Evolutionary conservation across 2,329 filamentous ascomycete species (phyloP), one percentile per base, ranked within the genome.

Genomic region (Epichloe bromicola): DNA sequence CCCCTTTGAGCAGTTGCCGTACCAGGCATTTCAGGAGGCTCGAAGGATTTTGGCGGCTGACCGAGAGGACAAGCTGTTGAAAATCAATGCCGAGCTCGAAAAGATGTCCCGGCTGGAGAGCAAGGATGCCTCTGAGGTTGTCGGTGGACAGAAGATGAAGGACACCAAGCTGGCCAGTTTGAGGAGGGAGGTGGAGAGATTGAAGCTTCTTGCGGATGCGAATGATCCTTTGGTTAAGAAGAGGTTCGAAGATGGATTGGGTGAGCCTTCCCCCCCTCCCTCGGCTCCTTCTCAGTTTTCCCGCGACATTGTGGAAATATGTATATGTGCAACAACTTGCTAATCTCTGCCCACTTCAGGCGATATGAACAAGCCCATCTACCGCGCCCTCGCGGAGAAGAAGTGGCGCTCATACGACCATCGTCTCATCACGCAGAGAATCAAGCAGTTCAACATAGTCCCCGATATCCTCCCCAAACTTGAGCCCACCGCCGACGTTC

Each of bases 21-120:
- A 94, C 71, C 91, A 97, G 75, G 93, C 88, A 69, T 98, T 97
- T 73, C 93, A 98, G 70, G 90, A 96, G 71, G 93, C 93, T 40
- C 81, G 90, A 56, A 87, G 88, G 65, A 70, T 97, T 46, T 73
- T 98, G 51, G 76, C 82, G 49, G 80, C 79, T 50, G 93, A 98
- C 65, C 80, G 91, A 40, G 74, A 82, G 57, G 79, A 91, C 69
- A 97, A 95, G 72, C 61, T 97, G 48, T 71, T 75, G 54, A 74
- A 83, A 61, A 91, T 98, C 52, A 71, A 79, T 48, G 74, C 68
- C 30, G 81, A 88, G 67, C 70, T 82, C 48, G 74, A 74, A 53
- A 81, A 83, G 65, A 85, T 98, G 62, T 76, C 79, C 51, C 74
- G 75, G 54, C 67, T 94, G 44, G 74, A 83, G 65, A 76, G 74